Base-by-base conservation (phyloP, 2,329 filamentous ascomycete genomes). In the Exutisphaerella laricina region DNA sequence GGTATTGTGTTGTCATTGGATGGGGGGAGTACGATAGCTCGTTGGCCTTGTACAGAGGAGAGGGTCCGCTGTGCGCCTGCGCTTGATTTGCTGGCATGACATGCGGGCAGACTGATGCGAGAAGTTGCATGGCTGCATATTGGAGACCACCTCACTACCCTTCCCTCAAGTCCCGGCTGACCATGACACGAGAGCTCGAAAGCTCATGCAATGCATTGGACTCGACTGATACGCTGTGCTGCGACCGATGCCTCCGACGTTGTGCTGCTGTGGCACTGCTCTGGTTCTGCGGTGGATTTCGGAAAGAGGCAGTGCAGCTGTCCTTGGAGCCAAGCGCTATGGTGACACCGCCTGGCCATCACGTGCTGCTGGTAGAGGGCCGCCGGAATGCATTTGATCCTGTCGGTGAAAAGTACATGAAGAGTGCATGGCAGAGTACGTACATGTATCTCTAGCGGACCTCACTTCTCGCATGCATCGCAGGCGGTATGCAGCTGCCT, bases 1-100 rank as follows among this genome's bases (percentile, higher is more conserved):
- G 13, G 22, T 39, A 12, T n/a, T 29, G 16, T 28, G 12, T 18
- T 13, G 26, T 39, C 36, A 39, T 39, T 39, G 36, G 36, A 8
- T 30, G 36, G 13, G 4, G 18, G 13, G 3, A 2, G 23, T 6
- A 26, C 6, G 6, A 26, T 6, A 6, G 6, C 23, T 26, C 23
- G 23, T 26, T 26, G 23, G 23, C 23, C 23, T 26, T 6, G 23
- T 26, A 26, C 23, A 12, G 23, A 26, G 23, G n/a, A n/a, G n/a
- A n/a, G n/a, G n/a, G 23, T 26, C 6, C 23, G 23, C 23, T 26
- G 23, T 26, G 12, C 12, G 23, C 12, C 21, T 13, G 32, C 10
- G 18, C 14, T 17, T 39, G 36, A 39, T 39, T 39, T 13, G 36
- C 23, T 18, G 23, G 23, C 23, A 6, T 7, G 6, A 6, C 23